Percentiles rank a stretch among this genome's conserved stretches.
phyloP scores from a whole-genome alignment of 306 rosid species.

The Prinsepia uniflora region DNA sequence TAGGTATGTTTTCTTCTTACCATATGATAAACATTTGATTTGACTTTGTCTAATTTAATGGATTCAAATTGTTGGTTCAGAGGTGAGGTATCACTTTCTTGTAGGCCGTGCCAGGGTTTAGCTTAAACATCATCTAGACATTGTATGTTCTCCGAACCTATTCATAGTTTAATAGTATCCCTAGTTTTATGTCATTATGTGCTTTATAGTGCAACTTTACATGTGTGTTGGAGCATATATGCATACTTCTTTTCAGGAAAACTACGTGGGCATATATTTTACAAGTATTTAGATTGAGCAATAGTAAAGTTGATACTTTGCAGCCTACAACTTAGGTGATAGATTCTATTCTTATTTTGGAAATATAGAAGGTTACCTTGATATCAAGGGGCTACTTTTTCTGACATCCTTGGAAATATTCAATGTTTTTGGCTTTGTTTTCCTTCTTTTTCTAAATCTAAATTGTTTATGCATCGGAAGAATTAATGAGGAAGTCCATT shows the following conservation, averaged over 20 bases:
- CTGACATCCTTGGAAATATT: not conserved
- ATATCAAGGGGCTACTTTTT: not conserved
- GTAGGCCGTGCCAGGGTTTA: not conserved
- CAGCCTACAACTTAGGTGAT: not conserved
- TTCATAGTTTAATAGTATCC: not conserved
- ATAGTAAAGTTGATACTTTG: not conserved
- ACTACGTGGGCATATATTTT: not conserved
- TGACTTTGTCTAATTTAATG: not conserved
- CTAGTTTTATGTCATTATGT: not conserved
- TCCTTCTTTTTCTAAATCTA: not conserved
- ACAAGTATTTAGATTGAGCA: not conserved
- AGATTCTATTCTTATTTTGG: not conserved
- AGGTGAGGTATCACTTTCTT: not conserved
- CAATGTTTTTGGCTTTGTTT: not conserved
- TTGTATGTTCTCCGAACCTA: not conserved
- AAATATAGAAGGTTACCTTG: not conserved
- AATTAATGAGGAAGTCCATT: not conserved
- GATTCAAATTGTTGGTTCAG: not conserved
- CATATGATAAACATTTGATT: slow-evolving; percentile 3
- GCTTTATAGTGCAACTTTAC: not conserved
- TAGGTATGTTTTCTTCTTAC: slow-evolving; percentile 39
- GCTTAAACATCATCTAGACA: not conserved
- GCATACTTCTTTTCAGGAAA: not conserved
- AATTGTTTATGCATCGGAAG: not conserved
- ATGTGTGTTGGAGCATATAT: not conserved